These are phyloP conservation scores for Aspergillus funiculosus DNA, from an alignment of 495 filamentous ascomycete species.

Conservation along the genomic window DNA sequence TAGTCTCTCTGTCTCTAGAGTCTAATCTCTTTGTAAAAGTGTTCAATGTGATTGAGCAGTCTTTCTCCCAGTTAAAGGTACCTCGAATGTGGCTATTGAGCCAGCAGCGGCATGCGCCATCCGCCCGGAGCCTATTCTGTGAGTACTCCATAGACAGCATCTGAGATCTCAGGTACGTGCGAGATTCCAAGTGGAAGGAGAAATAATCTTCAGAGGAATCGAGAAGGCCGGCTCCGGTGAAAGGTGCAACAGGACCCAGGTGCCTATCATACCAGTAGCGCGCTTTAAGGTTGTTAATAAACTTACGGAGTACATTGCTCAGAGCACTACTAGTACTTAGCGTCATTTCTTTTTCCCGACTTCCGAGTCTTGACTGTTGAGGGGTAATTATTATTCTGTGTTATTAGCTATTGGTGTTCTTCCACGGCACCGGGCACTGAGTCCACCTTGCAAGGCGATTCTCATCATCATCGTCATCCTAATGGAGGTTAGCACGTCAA, in stretches of 20 bases:
- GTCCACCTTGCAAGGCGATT: slow-evolving; percentile 11
- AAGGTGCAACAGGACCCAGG: background rate
- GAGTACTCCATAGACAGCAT: background rate
- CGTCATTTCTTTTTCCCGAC: background rate
- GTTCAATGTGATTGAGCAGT: too few species aligned
- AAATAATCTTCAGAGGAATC: slow-evolving; percentile 4
- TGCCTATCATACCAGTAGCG: slow-evolving; percentile 1
- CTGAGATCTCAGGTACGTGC: background rate
- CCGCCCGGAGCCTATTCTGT: background rate
- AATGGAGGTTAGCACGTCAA: too few species aligned
- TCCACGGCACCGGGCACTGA: slow-evolving; percentile 1
- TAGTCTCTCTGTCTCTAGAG: too few species aligned
- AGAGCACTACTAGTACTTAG: slow-evolving; percentile 4
- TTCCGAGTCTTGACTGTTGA: background rate
- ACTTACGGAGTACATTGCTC: too few species aligned
- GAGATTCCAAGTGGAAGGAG: background rate
- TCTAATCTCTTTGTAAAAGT: too few species aligned
- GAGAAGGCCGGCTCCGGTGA: too few species aligned
- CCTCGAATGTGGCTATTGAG: too few species aligned
- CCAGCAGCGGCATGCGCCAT: background rate
- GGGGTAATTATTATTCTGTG: background rate
- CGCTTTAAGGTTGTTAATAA: slow-evolving; percentile 21
- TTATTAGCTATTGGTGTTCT: background rate
- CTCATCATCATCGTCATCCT: too few species aligned
- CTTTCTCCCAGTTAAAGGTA: too few species aligned